Conservation (phyloP, 2,329 filamentous ascomycete genomes). For the Xylariaceae sp. region DNA sequence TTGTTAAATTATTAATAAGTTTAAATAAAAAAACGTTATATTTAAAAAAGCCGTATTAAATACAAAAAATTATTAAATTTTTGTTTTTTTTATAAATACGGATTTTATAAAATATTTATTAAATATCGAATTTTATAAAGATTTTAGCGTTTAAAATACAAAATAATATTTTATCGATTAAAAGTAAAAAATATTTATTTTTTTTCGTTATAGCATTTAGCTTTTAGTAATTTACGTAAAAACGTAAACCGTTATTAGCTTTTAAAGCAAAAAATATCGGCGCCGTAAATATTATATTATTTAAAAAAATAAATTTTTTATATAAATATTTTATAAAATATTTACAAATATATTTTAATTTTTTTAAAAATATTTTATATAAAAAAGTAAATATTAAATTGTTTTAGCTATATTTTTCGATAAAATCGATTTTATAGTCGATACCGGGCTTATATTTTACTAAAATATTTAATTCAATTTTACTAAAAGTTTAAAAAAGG, state of each 20-base stretch:
- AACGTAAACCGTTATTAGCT: background rate
- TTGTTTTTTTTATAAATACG: background rate
- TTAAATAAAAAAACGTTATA: background rate
- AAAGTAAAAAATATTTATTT: constrained; percentile 3
- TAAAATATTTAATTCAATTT: background rate
- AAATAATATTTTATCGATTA: constrained; percentile 4
- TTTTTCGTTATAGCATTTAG: constrained; percentile 6
- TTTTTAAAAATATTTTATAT: background rate
- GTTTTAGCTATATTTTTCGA: background rate
- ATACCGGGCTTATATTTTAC: background rate
- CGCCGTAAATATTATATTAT: background rate
- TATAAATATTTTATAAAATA: background rate
- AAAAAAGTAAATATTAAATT: background rate
- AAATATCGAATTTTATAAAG: constrained; percentile 9
- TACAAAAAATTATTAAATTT: background rate
- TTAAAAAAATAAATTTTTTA: background rate
- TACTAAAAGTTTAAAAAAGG: background rate
- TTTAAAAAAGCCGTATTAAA: background rate
- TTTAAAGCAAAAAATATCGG: background rate
- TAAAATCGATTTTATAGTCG: background rate
- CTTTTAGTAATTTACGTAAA: constrained; percentile 10
- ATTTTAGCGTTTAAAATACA: background rate
- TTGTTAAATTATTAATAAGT: constrained; percentile 1
- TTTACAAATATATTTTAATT: background rate
- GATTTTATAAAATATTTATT: constrained; percentile 7